A percentile compares a stretch with the other conserved stretches of the same genome.
phyloP scores from a whole-genome alignment of 306 rosid species.

The Castanea mollissima region DNA sequence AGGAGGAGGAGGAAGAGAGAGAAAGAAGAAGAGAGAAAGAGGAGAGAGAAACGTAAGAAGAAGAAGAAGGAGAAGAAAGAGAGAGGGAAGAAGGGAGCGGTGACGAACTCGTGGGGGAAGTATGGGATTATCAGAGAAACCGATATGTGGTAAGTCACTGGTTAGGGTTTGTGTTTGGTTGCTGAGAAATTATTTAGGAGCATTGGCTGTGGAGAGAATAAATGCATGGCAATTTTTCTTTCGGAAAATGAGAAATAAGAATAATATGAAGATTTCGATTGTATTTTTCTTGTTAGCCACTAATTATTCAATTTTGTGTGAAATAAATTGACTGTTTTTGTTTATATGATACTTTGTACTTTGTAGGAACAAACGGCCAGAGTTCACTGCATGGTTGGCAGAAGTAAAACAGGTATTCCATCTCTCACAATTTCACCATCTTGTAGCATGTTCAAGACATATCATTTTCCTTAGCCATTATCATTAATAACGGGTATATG shows the following conservation, averaged over 20 bases:
- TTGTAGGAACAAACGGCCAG: slow-evolving; percentile 90
- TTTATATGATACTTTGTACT: slow-evolving; percentile 23
- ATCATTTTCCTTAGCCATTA: not conserved
- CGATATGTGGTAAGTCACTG: slow-evolving; percentile 80
- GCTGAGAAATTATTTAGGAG: not conserved
- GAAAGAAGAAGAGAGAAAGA: slow-evolving; percentile 29
- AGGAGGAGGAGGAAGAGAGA: slow-evolving; percentile 20
- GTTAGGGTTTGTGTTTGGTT: slow-evolving; percentile 10
- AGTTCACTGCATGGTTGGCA: slow-evolving; percentile 94
- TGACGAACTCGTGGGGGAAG: slow-evolving; percentile 85
- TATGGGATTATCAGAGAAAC: slow-evolving; percentile 88
- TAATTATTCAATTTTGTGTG: not conserved
- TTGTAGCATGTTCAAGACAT: not conserved
- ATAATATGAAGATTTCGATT: too few relatives aligned
- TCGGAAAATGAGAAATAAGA: too few relatives aligned
- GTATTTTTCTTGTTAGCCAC: too few relatives aligned
- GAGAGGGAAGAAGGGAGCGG: slow-evolving; percentile 83
- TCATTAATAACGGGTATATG: not conserved
- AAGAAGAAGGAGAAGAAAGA: slow-evolving; percentile 63
- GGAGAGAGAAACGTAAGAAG: slow-evolving; percentile 42
- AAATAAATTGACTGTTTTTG: not conserved
- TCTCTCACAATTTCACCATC: slow-evolving; percentile 19
- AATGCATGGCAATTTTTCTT: too few relatives aligned
- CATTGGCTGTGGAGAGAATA: too few relatives aligned
- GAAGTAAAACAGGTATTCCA: slow-evolving; percentile 82